Base-by-base conservation (phyloP, 805 yeast genomes). In the Alloascoidea africana region DNA sequence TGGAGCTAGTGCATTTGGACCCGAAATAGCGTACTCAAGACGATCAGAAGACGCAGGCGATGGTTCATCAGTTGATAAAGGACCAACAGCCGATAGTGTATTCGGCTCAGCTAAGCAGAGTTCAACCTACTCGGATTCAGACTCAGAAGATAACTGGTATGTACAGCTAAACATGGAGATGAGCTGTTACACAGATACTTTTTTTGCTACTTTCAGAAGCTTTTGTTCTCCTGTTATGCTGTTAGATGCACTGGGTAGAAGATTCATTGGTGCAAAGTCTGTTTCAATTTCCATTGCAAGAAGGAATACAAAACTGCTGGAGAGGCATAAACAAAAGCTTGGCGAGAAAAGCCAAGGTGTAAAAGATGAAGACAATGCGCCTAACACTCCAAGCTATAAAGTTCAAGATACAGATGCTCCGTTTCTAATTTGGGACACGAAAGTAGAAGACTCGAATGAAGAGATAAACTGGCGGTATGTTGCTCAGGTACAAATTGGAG, bases 401-500 rank as follows among this genome's bases (percentile, higher is more conserved):
- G 58, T 61, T 36, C 42, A 56, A 34, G 49, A 52, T 17, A 55
- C 65, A 2, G 60, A 60, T 32, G 59, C 40, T 14, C 33, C 23
- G 17, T 46, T 47, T 38, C 49, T 51, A 3, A 35, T 36, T 5
- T 47, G 51, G 52, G 36, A 27, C 15, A 40, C 34, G 19, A 5
- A 43, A 14, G 43, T 58, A 5, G 38, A 51, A 4, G 37, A 57
- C 3, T 61, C 62, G 34, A 60, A 68, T 18, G 59, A 66, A 0
- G 67, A 68, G 2, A 63, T 79, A 23, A 80, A 78, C 46, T 75
- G 78, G 66, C 66, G 66, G 34, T 66, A 73, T 39, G 75, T 83
- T 35, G 75, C 80, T 8, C 83, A 77, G 49, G 81, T 87, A 34
- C 91, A 86, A 51, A 64, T 80, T 30, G 93, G 93, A 32, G 73